A percentile compares a stretch with the other conserved stretches of the same genome.
These are phyloP conservation scores for Multifurca ochricompacta DNA, from an alignment of 768 basidiomycete species.

Conservation along the genomic window DNA sequence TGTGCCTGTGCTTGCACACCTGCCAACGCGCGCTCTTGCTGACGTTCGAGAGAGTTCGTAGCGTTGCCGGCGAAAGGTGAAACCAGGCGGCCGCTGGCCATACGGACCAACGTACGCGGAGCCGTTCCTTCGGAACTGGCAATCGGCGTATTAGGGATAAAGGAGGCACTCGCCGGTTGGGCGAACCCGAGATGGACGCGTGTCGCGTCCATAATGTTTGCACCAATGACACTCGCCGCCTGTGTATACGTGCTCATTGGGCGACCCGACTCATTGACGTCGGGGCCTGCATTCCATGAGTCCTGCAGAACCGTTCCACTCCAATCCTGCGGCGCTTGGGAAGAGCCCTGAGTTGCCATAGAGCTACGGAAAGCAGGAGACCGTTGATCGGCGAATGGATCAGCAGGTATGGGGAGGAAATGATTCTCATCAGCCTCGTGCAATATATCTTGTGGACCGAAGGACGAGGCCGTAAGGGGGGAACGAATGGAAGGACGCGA, in stretches of 20 bases:
- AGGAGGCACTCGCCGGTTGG: constrained; percentile 24
- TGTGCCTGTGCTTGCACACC: constrained; percentile 50
- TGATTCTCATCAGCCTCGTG: constrained; percentile 37
- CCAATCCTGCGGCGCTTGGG: constrained; percentile 26
- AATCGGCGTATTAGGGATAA: constrained; percentile 19
- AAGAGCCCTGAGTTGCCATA: constrained; percentile 19
- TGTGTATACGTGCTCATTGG: constrained; percentile 60
- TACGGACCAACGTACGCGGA: constrained; percentile 43
- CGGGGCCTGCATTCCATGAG: constrained; percentile 22
- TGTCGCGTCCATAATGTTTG: constrained; percentile 56
- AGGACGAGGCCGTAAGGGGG: constrained; percentile 62
- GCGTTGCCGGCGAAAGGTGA: constrained; percentile 32
- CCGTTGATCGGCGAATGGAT: constrained; percentile 65
- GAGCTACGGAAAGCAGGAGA: constrained; percentile 29
- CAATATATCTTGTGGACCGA: constrained; percentile 59
- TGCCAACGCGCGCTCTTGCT: constrained; percentile 56
- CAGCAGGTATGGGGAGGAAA: constrained; percentile 22
- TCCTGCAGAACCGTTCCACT: constrained; percentile 1
- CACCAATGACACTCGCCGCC: constrained; percentile 31
- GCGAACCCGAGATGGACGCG: constrained; percentile 56
- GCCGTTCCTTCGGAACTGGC: constrained; percentile 23
- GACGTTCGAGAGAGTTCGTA: constrained; percentile 43
- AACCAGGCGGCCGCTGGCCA: constrained; percentile 56
- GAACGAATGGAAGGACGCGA: constrained; percentile 46
- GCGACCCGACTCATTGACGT: constrained; percentile 33